Base-by-base conservation (phyloP, 2,329 filamentous ascomycete species). In the Trichoderma koningii region DNA sequence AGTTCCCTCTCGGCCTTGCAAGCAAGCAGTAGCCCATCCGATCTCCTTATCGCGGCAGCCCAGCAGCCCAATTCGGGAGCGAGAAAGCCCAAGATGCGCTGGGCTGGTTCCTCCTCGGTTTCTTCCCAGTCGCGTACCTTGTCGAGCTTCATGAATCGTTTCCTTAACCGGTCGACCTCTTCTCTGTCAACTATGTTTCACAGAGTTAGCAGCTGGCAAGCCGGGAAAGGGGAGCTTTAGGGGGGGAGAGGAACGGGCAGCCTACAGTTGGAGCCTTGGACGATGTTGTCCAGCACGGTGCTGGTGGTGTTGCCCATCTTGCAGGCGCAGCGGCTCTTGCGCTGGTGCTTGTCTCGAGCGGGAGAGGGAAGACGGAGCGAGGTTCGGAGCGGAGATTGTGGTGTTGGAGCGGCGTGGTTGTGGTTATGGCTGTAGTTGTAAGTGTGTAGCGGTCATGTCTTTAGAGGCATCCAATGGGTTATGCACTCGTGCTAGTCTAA, bases 101-200 rank as follows among this genome's bases (percentile, higher is more conserved):
- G 44, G 12, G 26, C 50, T 42, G 34, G 21, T 42, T 42, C 38
- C 10, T 26, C 28, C 28, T 55, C 42, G 42, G 34, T 10, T 38
- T 38, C 50, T 38, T 38, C 50, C 28, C 55, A 62, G 34, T 70
- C 81, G 10, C 34, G 70, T 80, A 95, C 94, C 87, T 97, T 98
- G 80, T 99, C 95, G 67, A 99, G 83, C 81, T 99, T 99, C 94
- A 98, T 98, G 76, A 99, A 99, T 68, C 94, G 87, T 83, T 99
- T 99, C 75, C 93, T 87, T 76, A 99, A 84, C 74, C 95, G 87
- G 76, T 98, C 95, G 67, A 99, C 93, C 79, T 99, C 95, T 74
- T 99, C 95, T 77, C 91, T 89, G 82, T 99, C 92, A 83, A 99
- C 94, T 98, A 65, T 19, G 45, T 56, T 56, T 56, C 53, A 52